Percentiles rank a stretch among this genome's conserved stretches.
Evolutionary conservation across 73 alveolate species (phyloP).

Genomic region (Paramecium caudatum): DNA sequence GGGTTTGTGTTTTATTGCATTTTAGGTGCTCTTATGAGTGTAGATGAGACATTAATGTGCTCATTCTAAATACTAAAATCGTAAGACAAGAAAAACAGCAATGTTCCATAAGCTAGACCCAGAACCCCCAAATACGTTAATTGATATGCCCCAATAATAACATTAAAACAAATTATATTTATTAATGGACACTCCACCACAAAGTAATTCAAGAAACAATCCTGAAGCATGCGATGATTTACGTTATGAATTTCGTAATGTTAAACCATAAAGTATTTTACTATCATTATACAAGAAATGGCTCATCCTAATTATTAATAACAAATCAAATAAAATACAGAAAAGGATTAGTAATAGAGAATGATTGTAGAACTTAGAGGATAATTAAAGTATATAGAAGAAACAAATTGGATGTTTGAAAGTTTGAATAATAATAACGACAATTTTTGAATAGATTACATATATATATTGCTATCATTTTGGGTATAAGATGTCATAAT

Average conservation of each 20-base stretch:
- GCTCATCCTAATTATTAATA: constrained; percentile 2
- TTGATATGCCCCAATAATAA: constrained; percentile 10
- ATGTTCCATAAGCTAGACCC: constrained; percentile 59
- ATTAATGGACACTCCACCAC: constrained; percentile 60
- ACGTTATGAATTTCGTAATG: not conserved
- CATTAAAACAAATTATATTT: not conserved
- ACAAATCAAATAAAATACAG: not conserved
- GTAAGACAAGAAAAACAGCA: constrained; percentile 86
- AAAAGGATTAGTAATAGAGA: not conserved
- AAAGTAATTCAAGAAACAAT: constrained; percentile 24
- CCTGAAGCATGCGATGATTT: constrained; percentile 7
- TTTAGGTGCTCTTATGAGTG: constrained; percentile 95
- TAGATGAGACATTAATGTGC: constrained; percentile 95
- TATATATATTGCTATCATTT: too few relatives aligned
- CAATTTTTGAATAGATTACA: constrained; percentile 42
- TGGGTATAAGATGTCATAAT: constrained; percentile 79
- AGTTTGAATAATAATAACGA: not conserved
- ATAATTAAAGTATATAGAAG: constrained; percentile 38
- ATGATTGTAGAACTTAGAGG: not conserved
- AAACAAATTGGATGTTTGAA: constrained; percentile 62
- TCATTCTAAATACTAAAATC: constrained; percentile 95
- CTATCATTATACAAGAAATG: not conserved
- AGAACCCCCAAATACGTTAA: constrained; percentile 69
- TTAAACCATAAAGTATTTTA: not conserved
- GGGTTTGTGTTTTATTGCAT: constrained; percentile 79